Conservation (phyloP, 306 rosid genomes). For the Vachellia pachyceras region DNA sequence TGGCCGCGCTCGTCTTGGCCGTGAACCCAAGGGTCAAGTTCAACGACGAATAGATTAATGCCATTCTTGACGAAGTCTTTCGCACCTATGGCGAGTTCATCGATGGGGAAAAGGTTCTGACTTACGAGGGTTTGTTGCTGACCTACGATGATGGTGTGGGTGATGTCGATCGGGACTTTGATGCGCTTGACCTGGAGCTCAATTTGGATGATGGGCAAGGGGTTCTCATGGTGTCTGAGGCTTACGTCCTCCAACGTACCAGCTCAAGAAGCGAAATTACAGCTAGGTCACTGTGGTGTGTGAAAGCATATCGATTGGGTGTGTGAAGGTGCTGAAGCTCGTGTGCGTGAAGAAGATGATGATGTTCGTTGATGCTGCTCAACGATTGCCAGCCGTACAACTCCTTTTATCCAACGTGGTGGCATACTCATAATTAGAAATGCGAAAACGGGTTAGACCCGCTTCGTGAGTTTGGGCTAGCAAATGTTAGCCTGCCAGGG, state of each 20-base stretch:
- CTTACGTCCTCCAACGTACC: slow-evolving; percentile 91
- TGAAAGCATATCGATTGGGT: too few relatives aligned
- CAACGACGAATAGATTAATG: slow-evolving; percentile 96
- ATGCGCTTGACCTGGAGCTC: slow-evolving; percentile 86
- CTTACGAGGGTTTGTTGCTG: slow-evolving; percentile 85
- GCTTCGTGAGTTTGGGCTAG: too few relatives aligned
- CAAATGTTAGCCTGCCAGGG: too few relatives aligned
- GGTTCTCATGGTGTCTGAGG: slow-evolving; percentile 61
- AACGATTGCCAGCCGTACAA: too few relatives aligned
- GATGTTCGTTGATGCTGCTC: too few relatives aligned
- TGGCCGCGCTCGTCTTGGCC: slow-evolving; percentile 95
- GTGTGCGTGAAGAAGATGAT: too few relatives aligned
- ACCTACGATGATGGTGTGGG: slow-evolving; percentile 99
- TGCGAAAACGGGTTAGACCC: too few relatives aligned
- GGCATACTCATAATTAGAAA: too few relatives aligned
- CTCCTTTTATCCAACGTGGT: too few relatives aligned
- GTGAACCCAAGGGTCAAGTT: slow-evolving; percentile 99
- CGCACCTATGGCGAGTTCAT: slow-evolving; percentile 88
- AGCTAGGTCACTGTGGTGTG: too few relatives aligned
- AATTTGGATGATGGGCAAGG: slow-evolving; percentile 52
- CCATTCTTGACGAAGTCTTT: slow-evolving; percentile 95
- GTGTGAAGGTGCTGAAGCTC: too few relatives aligned
- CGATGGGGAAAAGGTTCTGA: slow-evolving; percentile 84
- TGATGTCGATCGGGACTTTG: slow-evolving; percentile 95
- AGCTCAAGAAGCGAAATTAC: too few relatives aligned